Conservation (phyloP, 2,329 filamentous ascomycete species). For the Aspergillus fijiensis region DNA sequence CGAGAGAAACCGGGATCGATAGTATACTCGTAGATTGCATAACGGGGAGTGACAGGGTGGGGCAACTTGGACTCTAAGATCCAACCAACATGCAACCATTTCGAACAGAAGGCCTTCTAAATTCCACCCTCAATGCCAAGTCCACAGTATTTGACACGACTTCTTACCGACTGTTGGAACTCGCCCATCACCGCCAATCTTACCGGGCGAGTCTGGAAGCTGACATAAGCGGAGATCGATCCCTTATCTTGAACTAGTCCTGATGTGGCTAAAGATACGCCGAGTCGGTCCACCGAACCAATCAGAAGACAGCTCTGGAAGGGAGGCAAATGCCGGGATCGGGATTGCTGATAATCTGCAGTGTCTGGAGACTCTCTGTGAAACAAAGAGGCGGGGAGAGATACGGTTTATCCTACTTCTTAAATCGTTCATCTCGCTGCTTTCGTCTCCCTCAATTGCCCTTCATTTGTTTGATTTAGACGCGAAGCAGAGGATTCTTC, state of each 20-base stretch:
- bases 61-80: too few relatives aligned
- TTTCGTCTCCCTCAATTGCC: neutral
- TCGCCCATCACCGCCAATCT: neutral
- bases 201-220: neutral
- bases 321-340: neutral
- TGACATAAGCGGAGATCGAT: neutral
- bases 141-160: too few relatives aligned
- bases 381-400: too few relatives aligned
- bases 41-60: too few relatives aligned
- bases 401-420: neutral
- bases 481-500: too few relatives aligned
- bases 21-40: too few relatives aligned
- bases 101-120: too few relatives aligned
- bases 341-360: neutral
- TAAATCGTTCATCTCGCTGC: neutral
- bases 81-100: too few relatives aligned
- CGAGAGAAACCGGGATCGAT: too few relatives aligned
- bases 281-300: conserved; percentile 6
- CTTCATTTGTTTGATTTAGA: too few relatives aligned
- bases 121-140: too few relatives aligned
- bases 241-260: neutral
- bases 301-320: neutral
- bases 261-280: conserved; percentile 15
- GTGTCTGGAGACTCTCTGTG: too few relatives aligned
- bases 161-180: neutral